Base-by-base conservation (phyloP, 2,329 filamentous ascomycete genomes). In the Apiospora phragmitis region DNA sequence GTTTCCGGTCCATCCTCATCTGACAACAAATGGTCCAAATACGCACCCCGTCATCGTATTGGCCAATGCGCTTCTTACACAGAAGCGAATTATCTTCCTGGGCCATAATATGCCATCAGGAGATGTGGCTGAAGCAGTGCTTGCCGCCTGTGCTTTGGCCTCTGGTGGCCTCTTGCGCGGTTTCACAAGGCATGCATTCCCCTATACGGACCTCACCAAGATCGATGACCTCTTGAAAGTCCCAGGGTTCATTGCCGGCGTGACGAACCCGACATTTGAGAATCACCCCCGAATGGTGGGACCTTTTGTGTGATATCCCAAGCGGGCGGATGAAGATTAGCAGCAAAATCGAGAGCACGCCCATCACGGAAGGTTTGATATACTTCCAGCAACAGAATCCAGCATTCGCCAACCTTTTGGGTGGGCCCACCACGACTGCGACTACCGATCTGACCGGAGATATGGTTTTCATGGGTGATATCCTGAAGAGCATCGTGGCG, bases 281-380 rank as follows among this genome's bases (percentile, higher is more conserved):
- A 90, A 94, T 77, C 95, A 98, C 77, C 93, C 93, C 93, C 0
- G 95, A 98, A 79, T 99, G 96, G 96, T 99, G 96, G 96, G 96
- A 99, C 81, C 83, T 99, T 12, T 87, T 99, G 16, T 99, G 96
- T 81, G 96, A 99, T 81, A 85, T 99, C 55, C 93, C 95, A 0
- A 95, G 92, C 1, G 96, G 96, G 12, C 91, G 95, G 59, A 94
- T 99, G 86, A 97, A 96, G 82, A 98, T 99, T 77, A 97, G 94
- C 77, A 94, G 89, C 79, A 92, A 91, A 76, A 95, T 98, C 74
- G 95, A 98, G 73, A 82, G 89, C 29, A 93, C 94, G 0, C 89
- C 92, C 1, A 82, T 93, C 4, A 98, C 94, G 0, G 96, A 99
- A 76, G 95, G 95, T 0, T 86, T 96, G 12, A 80, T 91, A 2